A percentile compares a stretch with the other conserved stretches of the same genome.
phyloP scores from a whole-genome alignment of 768 basidiomycete genomes.

The Boletus barrowsii region DNA sequence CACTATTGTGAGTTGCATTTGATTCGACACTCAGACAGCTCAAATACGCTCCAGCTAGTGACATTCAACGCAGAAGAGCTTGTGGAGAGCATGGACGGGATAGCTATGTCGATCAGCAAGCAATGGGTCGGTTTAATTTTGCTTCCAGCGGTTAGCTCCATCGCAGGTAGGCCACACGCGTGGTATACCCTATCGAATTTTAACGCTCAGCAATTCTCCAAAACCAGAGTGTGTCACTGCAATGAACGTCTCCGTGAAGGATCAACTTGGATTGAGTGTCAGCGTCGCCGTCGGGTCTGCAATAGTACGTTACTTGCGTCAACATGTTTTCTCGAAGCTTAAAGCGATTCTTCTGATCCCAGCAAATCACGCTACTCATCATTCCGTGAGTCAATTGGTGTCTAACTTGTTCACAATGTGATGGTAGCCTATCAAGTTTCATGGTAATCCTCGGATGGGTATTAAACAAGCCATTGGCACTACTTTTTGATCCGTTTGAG shows the following conservation, averaged over 20 bases:
- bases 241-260: slow-evolving; percentile 83
- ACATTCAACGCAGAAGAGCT: slow-evolving; percentile 68
- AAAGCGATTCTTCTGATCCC: not conserved
- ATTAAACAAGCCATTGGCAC: slow-evolving; percentile 71
- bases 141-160: slow-evolving; percentile 77
- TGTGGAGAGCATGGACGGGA: slow-evolving; percentile 80
- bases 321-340: not conserved
- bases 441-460: slow-evolving; percentile 79
- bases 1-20: slow-evolving; percentile 51
- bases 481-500: slow-evolving; percentile 90
- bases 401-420: not conserved
- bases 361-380: slow-evolving; percentile 86
- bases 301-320: slow-evolving; percentile 45
- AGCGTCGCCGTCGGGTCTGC: slow-evolving; percentile 82
- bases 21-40: not conserved
- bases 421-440: slow-evolving; percentile 42
- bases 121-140: slow-evolving; percentile 90
- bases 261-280: slow-evolving; percentile 78
- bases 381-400: slow-evolving; percentile 56
- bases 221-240: slow-evolving; percentile 80
- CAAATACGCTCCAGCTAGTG: slow-evolving; percentile 37
- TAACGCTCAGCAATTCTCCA: not conserved
- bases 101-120: slow-evolving; percentile 69
- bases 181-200: not conserved
- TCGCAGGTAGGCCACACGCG: slow-evolving; percentile 54